phyloP scores from a whole-genome alignment of 805 yeast genomes.

The Kuraishia hungarica region DNA sequence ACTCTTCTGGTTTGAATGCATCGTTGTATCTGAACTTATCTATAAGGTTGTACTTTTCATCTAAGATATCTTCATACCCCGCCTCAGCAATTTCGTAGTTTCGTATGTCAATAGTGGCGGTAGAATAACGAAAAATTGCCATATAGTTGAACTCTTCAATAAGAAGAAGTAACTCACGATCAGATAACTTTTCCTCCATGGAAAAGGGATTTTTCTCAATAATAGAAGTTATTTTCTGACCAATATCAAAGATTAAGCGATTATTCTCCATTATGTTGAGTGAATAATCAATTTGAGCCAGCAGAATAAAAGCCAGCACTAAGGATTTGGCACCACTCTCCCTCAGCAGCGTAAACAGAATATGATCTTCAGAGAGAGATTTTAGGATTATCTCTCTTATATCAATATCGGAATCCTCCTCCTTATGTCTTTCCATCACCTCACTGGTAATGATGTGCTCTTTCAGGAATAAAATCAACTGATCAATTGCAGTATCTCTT shows the following conservation, averaged over 20 bases:
- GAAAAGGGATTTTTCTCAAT: not conserved
- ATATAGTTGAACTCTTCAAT: slow-evolving; percentile 23
- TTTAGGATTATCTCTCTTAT: not conserved
- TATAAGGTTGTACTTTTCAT: slow-evolving; percentile 19
- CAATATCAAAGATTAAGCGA: slow-evolving; percentile 7
- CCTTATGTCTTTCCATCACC: not conserved
- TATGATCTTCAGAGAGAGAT: not conserved
- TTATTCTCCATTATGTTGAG: slow-evolving; percentile 33
- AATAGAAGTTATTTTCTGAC: not conserved
- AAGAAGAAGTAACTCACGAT: slow-evolving; percentile 13
- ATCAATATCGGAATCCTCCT: not conserved
- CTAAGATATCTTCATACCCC: slow-evolving; percentile 35
- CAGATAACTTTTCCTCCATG: slow-evolving; percentile 1
- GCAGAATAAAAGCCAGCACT: slow-evolving; percentile 26
- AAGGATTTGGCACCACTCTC: not conserved
- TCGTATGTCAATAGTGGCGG: slow-evolving; percentile 38
- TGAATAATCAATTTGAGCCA: slow-evolving; percentile 27
- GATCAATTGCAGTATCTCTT: not conserved
- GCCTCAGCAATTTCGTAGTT: slow-evolving; percentile 34
- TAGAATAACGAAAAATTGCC: slow-evolving; percentile 33
- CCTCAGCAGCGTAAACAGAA: not conserved
- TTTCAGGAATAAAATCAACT: not conserved
- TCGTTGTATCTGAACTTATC: slow-evolving; percentile 17
- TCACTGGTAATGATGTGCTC: not conserved
- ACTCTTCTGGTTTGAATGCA: slow-evolving; percentile 13